Evolutionary conservation across 441 rosid species (phyloP), one percentile per base, ranked within the genome.

Genomic region (Hypseocharis bilobata): DNA sequence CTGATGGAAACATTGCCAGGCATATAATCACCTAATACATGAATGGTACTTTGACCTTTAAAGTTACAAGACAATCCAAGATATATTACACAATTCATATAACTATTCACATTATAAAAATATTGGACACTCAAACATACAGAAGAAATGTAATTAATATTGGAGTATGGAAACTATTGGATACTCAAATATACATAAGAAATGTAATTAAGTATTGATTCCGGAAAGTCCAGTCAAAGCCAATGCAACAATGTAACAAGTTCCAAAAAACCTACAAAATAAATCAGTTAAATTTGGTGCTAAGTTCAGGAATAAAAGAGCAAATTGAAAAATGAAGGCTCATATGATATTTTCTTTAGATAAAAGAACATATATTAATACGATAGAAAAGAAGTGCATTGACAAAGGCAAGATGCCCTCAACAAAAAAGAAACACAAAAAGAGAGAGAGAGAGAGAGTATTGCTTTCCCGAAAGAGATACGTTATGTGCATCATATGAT

Each of bases 1-100:
- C 63, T 56, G 19, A 67, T 70, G 26, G 61, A 42, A 61, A 34
- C 65, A 63, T n/a, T 27, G 29, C 40, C 25, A 20, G 44, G 26
- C 23, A 36, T n/a, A 26, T 13, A 30, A 29, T 25, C 52, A 32
- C 32, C 13, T 5, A 26, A 52, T 22, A 52, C 6, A 20, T 8
- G 6, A 8, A n/a, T 52, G 7, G 54, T 6, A n/a, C 54, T 8
- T 14, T 45, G 14, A 45, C 54, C 22, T n/a, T n/a, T 19, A 45
- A 3, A n/a, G 19, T 45, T 19, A 3, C 13, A 20, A 3, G 30
- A 54, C 6, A 54, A 49, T 6, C 4, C 2, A 20, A 4, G 55
- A 20, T 19, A 6, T 49, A 6, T n/a, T 19, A 49, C 20, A 49
- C 55, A 49, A 49, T 49, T 49, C 3, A 45, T n/a, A 20, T 19